phyloP scores from a whole-genome alignment of 106 monocot genomes.

The Narthecium ossifragum region DNA sequence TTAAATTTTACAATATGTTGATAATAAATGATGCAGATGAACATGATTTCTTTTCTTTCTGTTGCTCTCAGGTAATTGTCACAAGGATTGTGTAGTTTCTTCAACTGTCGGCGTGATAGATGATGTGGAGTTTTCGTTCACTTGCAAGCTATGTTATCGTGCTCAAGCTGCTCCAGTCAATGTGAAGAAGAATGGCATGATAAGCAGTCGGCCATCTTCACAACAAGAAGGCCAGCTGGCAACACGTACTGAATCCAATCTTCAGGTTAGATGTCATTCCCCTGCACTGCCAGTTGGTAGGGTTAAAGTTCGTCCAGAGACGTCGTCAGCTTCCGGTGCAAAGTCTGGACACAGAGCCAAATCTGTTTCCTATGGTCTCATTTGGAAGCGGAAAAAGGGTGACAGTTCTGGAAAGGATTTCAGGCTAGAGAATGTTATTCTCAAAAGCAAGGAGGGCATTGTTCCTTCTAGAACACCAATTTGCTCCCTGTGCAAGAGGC shows the following conservation, averaged over 20 bases:
- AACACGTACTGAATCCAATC: constrained; percentile 1
- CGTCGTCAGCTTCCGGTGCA: constrained; percentile 7
- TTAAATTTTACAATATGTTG: no score
- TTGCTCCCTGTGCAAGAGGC: constrained; percentile 50
- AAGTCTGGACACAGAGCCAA: constrained; percentile 21
- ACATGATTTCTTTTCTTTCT: neutral
- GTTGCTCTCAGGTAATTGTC: constrained; percentile 55
- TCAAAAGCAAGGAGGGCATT: constrained; percentile 30
- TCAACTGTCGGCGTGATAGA: constrained; percentile 14
- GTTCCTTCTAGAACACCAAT: constrained; percentile 17
- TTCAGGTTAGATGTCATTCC: constrained; percentile 5
- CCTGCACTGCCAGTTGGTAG: constrained; percentile 3
- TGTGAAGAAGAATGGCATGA: constrained; percentile 12
- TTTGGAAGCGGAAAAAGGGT: constrained; percentile 54
- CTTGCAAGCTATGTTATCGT: constrained; percentile 46
- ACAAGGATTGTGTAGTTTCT: constrained; percentile 43
- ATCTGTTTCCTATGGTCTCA: constrained; percentile 37
- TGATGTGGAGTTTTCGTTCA: constrained; percentile 14
- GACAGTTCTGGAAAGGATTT: constrained; percentile 39
- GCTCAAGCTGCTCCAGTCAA: constrained; percentile 9
- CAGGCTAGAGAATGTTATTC: constrained; percentile 45
- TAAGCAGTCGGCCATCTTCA: constrained; percentile 16
- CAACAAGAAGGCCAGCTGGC: constrained; percentile 5
- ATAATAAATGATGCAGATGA: no score
- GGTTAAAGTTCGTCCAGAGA: constrained; percentile 11